Base-by-base conservation (phyloP, 78 protist genomes). In the Mantamonas sphyraenae region DNA sequence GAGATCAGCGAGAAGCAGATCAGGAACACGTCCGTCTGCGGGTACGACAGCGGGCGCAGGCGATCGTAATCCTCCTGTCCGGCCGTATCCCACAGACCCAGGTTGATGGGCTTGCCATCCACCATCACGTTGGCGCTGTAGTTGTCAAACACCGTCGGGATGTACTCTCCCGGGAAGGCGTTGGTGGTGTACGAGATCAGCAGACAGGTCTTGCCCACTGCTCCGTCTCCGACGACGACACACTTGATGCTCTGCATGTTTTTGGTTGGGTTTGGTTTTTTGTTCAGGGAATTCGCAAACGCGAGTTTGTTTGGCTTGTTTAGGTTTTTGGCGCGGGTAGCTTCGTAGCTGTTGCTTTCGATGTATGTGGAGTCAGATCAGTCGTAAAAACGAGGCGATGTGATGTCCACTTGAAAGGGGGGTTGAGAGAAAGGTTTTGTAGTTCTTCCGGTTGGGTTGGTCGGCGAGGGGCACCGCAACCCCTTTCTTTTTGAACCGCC, bases 11-110 rank as follows among this genome's bases (percentile, higher is more conserved):
- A 81, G 62, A 86, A 92, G 79, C 89, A 81, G 17, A 86, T 56
- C 33, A 88, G 61, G 67, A 92, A 85, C 5, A 88, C 92, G 28
- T 88, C 90, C 42, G 96, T 93, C 38, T 93, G 85, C 12, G 93
- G 95, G 65, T 90, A 90, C 19, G 91, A 85, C 16, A 91, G 88
- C 26, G 98, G 98, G 33, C 99, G 65, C 34, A 96, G 89, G 2
- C 98, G 80, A 64, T 96, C 99, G 75, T 92, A 96, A 39, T 89
- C 94, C 56, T 96, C 99, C 82, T 93, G 95, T 0, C 99, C 99
- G 24, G 99, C 98, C n/a, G 98, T 94, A 51, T 94, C 98, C 98
- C 98, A 94, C 3, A 94, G 71, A 1, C 85, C 88, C 1, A 93
- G 73, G 55, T 68, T 87, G 63, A 87, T 70, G 0, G 90, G 85